Conservation (phyloP, 2,329 filamentous ascomycete species). For the Cryphonectria japonica region DNA sequence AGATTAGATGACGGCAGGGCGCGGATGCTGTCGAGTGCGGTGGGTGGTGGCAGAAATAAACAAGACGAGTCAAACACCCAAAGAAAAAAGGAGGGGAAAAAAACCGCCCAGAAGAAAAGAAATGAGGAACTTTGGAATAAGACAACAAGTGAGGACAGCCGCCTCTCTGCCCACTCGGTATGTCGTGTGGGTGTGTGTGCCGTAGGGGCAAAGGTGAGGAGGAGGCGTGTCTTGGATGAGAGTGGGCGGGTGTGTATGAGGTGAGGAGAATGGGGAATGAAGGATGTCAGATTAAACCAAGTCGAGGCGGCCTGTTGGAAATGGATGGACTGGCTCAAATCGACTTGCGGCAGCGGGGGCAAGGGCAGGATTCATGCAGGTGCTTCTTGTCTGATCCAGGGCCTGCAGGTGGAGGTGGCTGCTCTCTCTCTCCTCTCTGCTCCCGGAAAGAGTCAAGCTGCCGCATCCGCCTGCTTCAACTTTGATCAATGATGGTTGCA, state of each 20-base stretch:
- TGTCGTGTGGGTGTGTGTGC: conserved; percentile 2
- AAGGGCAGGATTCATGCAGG: conserved; percentile 15
- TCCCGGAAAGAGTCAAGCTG: conserved; percentile 12
- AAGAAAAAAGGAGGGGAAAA: background rate
- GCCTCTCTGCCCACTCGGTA: conserved; percentile 3
- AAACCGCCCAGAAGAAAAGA: background rate
- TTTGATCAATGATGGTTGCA: background rate
- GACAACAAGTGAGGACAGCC: background rate
- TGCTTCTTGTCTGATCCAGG: conserved; percentile 4
- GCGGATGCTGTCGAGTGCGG: conserved; percentile 15
- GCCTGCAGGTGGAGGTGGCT: conserved; percentile 10
- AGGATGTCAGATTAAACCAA: background rate
- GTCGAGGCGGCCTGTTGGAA: conserved; percentile 1
- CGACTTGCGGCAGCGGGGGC: background rate
- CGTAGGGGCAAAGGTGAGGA: background rate
- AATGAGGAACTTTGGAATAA: background rate
- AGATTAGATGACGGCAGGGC: conserved; percentile 22
- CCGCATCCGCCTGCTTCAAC: background rate
- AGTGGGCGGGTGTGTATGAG: conserved; percentile 3
- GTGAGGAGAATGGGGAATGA: conserved; percentile 4
- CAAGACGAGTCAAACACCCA: conserved; percentile 6
- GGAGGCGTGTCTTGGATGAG: background rate
- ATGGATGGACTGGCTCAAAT: conserved; percentile 11
- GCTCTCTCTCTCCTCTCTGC: background rate
- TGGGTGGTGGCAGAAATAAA: conserved; percentile 13